These are phyloP conservation scores for Trypanosoma melophagium DNA, from an alignment of 208 protist genomes.

Conservation along the genomic window DNA sequence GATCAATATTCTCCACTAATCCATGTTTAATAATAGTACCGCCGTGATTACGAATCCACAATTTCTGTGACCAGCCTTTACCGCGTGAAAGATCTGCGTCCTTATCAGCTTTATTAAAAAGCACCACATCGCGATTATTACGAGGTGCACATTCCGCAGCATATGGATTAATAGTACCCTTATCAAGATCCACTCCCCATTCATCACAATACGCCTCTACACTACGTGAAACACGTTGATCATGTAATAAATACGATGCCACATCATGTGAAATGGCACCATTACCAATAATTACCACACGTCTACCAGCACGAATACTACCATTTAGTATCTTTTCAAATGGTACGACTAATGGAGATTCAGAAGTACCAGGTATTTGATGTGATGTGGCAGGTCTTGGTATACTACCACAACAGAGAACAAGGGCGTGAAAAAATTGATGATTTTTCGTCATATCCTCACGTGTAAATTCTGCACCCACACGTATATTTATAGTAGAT, in stretches of 20 bases:
- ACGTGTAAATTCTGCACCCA: slow-evolving; percentile 73
- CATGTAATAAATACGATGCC: slow-evolving; percentile 80
- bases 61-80: slow-evolving; percentile 80
- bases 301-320: slow-evolving; percentile 70
- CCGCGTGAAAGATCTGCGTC: slow-evolving; percentile 80
- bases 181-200: slow-evolving; percentile 83
- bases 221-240: slow-evolving; percentile 74
- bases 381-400: slow-evolving; percentile 65
- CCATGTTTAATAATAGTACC: slow-evolving; percentile 68
- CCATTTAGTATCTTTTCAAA: slow-evolving; percentile 80
- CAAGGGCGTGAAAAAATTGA: slow-evolving; percentile 81
- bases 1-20: slow-evolving; percentile 67
- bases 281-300: slow-evolving; percentile 83
- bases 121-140: slow-evolving; percentile 78
- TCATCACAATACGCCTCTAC: slow-evolving; percentile 69
- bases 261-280: slow-evolving; percentile 86
- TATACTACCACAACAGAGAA: slow-evolving; percentile 74
- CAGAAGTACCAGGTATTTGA: slow-evolving; percentile 60
- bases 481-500: slow-evolving; percentile 76
- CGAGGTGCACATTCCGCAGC: slow-evolving; percentile 39
- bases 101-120: slow-evolving; percentile 79
- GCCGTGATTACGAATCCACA: slow-evolving; percentile 75
- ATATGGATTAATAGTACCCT: slow-evolving; percentile 35
- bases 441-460: slow-evolving; percentile 79
- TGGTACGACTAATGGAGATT: slow-evolving; percentile 66